Percentiles rank a stretch among this genome's conserved stretches.
Conservation (phyloP, 331 rosid genomes). For the Pyrus hybrid region DNA sequence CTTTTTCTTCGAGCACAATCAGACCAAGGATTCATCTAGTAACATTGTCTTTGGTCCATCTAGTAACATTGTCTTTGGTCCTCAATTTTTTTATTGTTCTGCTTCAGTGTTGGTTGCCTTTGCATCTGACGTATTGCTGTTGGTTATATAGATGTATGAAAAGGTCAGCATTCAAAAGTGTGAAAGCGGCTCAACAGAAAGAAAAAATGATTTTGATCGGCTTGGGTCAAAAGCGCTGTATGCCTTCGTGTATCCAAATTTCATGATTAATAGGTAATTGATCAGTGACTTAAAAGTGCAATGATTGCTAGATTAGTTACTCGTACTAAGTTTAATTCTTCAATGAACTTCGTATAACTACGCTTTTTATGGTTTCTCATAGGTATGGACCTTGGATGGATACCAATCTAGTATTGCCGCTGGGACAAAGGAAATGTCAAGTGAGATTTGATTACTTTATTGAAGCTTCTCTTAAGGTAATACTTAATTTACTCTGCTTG, state of each 20-base stretch:
- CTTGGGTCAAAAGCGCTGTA: conserved; percentile 74
- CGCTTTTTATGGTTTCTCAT: conserved; percentile 10
- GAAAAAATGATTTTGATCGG: conserved; percentile 44
- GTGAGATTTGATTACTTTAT: conserved; percentile 84
- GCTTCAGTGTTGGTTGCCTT: neutral
- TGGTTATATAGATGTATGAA: conserved; percentile 50
- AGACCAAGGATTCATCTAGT: neutral
- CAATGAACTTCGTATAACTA: conserved; percentile 9
- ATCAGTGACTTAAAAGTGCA: neutral
- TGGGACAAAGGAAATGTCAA: conserved; percentile 67
- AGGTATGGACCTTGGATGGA: conserved; percentile 99
- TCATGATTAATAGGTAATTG: conserved; percentile 86
- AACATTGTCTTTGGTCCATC: neutral
- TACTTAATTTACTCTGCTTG: neutral
- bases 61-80: neutral
- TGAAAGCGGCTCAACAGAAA: conserved; percentile 33
- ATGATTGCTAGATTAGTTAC: neutral
- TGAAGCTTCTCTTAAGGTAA: conserved; percentile 67
- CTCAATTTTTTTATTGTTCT: conserved; percentile 5
- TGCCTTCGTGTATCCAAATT: conserved; percentile 81
- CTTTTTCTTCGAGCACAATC: neutral
- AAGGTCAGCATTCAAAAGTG: conserved; percentile 88
- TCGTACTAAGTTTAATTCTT: neutral
- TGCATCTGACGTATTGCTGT: conserved; percentile 2
- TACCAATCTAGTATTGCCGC: conserved; percentile 85